Conservation (phyloP, 2,329 filamentous ascomycete genomes). For the Exserohilum rostratum region DNA sequence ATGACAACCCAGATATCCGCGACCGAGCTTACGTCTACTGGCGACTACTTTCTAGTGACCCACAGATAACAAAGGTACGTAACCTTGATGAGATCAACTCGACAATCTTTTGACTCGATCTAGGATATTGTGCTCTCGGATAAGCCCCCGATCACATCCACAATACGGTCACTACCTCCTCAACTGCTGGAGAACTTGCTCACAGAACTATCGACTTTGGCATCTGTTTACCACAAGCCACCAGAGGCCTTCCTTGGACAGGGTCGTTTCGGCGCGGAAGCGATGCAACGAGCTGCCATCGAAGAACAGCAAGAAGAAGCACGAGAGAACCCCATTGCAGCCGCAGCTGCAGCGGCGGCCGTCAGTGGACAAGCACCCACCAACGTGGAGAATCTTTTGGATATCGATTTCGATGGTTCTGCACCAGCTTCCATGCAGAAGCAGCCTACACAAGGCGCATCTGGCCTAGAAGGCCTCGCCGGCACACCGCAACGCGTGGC, state of each 20-base stretch:
- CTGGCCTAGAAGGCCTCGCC: conserved; percentile 60
- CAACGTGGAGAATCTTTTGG: conserved; percentile 92
- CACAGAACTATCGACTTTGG: conserved; percentile 87
- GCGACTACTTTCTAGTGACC: conserved; percentile 91
- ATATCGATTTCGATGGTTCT: conserved; percentile 94
- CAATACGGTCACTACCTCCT: conserved; percentile 86
- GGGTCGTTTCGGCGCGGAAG: conserved; percentile 90
- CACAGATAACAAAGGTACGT: conserved; percentile 81
- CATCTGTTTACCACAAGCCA: conserved; percentile 98
- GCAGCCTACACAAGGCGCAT: conserved; percentile 58
- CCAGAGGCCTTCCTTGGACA: conserved; percentile 98
- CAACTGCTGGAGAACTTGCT: conserved; percentile 88
- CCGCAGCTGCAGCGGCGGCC: conserved; percentile 72
- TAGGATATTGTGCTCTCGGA: conserved; percentile 88
- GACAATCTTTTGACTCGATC: conserved; percentile 5
- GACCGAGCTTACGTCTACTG: conserved; percentile 98
- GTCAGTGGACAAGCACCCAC: conserved; percentile 64
- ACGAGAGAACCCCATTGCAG: conserved; percentile 91
- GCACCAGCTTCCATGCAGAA: conserved; percentile 85
- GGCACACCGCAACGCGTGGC: conserved; percentile 72
- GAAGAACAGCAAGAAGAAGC: conserved; percentile 94
- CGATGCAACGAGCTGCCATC: conserved; percentile 92
- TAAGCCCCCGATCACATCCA: conserved; percentile 92
- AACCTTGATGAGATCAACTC: background rate
- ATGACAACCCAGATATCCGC: conserved; percentile 96